A percentile compares a stretch with the other conserved stretches of the same genome.
Conservation (phyloP, 2,329 filamentous ascomycete genomes). For the Talaromyces amestolkiae region DNA sequence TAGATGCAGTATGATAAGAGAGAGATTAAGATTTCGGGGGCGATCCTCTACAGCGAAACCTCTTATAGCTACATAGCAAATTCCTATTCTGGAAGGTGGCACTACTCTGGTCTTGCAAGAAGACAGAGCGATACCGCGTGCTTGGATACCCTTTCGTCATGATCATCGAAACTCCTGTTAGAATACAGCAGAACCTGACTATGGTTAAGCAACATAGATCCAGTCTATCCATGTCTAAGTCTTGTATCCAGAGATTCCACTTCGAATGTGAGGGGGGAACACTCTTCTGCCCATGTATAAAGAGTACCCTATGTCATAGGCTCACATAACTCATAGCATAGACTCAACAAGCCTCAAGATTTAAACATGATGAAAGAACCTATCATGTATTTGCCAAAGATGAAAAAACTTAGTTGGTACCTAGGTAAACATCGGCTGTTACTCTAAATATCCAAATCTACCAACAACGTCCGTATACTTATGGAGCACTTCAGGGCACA, state of each 20-base stretch:
- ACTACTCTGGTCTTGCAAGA: not conserved
- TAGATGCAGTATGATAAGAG: not conserved
- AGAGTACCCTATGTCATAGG: too few species aligned
- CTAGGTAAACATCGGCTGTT: too few species aligned
- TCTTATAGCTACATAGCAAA: not conserved
- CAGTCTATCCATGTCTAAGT: not conserved
- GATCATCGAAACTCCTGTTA: not conserved
- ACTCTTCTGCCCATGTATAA: too few species aligned
- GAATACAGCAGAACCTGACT: not conserved
- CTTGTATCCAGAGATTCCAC: not conserved
- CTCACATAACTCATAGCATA: too few species aligned
- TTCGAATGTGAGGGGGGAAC: not conserved
- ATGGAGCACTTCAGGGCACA: not conserved
- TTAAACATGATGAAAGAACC: too few species aligned
- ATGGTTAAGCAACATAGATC: too few species aligned
- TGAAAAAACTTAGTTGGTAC: too few species aligned
- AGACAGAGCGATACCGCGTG: not conserved
- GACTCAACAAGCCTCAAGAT: too few species aligned
- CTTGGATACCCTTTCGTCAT: not conserved
- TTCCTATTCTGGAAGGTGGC: not conserved
- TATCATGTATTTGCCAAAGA: too few species aligned
- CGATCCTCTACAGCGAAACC: not conserved
- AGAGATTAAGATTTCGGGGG: not conserved
- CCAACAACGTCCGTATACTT: not conserved
- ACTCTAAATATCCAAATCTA: too few species aligned